These are phyloP conservation scores for Acanthamoeba triangularis DNA, from an alignment of 208 protist genomes.

Conservation along the genomic window DNA sequence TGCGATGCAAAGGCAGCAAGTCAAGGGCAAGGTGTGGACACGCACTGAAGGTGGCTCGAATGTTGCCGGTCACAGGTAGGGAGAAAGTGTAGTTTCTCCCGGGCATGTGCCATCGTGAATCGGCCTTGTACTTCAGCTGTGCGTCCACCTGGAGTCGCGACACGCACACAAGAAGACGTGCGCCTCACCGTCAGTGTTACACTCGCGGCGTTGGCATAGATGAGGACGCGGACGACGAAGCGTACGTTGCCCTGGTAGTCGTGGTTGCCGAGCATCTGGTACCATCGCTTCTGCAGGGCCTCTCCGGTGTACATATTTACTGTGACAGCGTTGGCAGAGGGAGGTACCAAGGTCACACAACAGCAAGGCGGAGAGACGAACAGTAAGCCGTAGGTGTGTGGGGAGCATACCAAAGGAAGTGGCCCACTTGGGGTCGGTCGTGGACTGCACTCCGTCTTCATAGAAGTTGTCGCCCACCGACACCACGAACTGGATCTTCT, in stretches of 20 bases:
- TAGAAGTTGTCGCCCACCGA: constrained; percentile 90
- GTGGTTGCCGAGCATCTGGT: constrained; percentile 88
- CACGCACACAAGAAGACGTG: constrained; percentile 27
- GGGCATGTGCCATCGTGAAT: constrained; percentile 82
- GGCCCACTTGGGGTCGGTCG: constrained; percentile 77
- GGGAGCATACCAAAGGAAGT: constrained; percentile 80
- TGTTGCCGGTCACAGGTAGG: constrained; percentile 54
- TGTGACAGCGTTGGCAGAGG: background rate
- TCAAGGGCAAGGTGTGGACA: background rate
- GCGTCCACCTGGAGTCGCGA: constrained; percentile 84
- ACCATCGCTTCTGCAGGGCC: constrained; percentile 81
- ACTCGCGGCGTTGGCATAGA: constrained; percentile 81
- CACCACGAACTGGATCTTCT: constrained; percentile 83
- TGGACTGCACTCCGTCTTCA: constrained; percentile 79
- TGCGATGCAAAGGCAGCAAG: too few species aligned
- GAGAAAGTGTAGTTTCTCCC: constrained; percentile 83
- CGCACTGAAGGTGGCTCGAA: constrained; percentile 36
- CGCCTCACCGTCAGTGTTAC: constrained; percentile 9
- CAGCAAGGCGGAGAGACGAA: too few species aligned
- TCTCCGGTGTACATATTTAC: constrained; percentile 80
- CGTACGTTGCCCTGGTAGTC: constrained; percentile 84
- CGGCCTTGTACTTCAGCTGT: constrained; percentile 76
- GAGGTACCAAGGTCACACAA: too few species aligned
- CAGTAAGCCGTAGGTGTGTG: too few species aligned
- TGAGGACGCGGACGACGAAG: too few species aligned